Conservation (phyloP, 495 filamentous ascomycete species). For the Penicillium cinerascens region DNA sequence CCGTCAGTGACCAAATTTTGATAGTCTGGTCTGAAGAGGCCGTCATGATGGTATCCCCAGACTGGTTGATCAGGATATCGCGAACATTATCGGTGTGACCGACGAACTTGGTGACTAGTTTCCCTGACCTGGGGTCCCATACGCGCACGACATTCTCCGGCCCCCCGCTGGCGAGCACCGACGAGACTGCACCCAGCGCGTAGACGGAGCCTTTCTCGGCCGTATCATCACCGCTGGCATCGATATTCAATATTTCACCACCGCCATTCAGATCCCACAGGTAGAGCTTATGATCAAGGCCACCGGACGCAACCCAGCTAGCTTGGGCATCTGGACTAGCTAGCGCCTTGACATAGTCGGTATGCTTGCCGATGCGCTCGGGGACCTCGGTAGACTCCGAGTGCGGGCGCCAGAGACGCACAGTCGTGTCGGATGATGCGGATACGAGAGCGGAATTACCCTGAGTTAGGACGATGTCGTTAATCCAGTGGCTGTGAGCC, state of each 20-base stretch:
- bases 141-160: constrained; percentile 90
- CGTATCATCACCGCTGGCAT: constrained; percentile 72
- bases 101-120: constrained; percentile 91
- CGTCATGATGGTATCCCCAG: constrained; percentile 87
- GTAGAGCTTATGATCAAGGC: constrained; percentile 85
- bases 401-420: constrained; percentile 91
- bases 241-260: constrained; percentile 80
- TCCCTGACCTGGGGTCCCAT: constrained; percentile 89
- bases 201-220: constrained; percentile 94
- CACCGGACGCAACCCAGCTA: constrained; percentile 94
- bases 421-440: constrained; percentile 90
- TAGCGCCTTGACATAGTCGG: constrained; percentile 93
- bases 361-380: constrained; percentile 84
- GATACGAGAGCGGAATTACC: constrained; percentile 83
- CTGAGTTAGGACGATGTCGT: constrained; percentile 85
- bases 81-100: constrained; percentile 97
- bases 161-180: constrained; percentile 84
- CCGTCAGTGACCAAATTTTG: constrained; percentile 95
- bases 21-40: constrained; percentile 95
- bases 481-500: constrained; percentile 98
- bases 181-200: constrained; percentile 70
- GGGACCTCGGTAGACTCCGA: constrained; percentile 64
- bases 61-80: constrained; percentile 81
- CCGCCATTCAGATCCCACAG: constrained; percentile 90
- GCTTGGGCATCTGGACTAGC: constrained; percentile 69